Conservation (phyloP, 257 asterid species). For the Solanum acaule region DNA sequence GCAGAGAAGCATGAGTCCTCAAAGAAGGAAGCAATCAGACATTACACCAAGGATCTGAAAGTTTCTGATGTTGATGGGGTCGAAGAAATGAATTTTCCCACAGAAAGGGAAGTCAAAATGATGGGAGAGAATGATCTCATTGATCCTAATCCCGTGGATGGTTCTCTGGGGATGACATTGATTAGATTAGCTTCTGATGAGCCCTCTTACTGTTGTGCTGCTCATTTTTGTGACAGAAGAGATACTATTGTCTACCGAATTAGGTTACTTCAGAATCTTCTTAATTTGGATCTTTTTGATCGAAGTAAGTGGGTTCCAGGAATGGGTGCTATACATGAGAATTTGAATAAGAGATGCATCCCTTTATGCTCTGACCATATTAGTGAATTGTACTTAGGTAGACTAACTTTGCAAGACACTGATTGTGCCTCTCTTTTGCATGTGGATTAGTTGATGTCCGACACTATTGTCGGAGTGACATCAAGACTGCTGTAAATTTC, state of each 20-base stretch:
- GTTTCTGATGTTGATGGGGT: conserved; percentile 23
- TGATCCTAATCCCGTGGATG: conserved; percentile 76
- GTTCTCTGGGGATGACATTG: conserved; percentile 47
- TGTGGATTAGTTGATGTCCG: conserved; percentile 15
- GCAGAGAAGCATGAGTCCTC: conserved; percentile 91
- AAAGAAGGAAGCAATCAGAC: conserved; percentile 58
- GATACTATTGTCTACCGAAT: conserved; percentile 58
- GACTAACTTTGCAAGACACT: conserved; percentile 60
- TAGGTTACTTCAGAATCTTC: conserved; percentile 36
- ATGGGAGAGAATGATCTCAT: conserved; percentile 66
- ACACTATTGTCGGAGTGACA: background rate
- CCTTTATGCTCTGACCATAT: conserved; percentile 58
- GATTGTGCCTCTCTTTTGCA: conserved; percentile 41
- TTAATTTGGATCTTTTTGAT: conserved; percentile 14
- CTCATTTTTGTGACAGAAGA: conserved; percentile 54
- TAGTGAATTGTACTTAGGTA: conserved; percentile 75
- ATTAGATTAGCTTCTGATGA: conserved; percentile 65
- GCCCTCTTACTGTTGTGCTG: conserved; percentile 43
- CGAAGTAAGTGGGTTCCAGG: conserved; percentile 26
- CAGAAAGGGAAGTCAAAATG: conserved; percentile 71
- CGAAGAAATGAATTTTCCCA: conserved; percentile 49
- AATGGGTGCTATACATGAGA: conserved; percentile 50
- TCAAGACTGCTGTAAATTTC: background rate
- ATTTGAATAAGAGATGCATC: conserved; percentile 57
- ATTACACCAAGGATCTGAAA: conserved; percentile 74